Evolutionary conservation across 208 protist species (phyloP).

Genomic region (Vickermania ingenoplastis): DNA sequence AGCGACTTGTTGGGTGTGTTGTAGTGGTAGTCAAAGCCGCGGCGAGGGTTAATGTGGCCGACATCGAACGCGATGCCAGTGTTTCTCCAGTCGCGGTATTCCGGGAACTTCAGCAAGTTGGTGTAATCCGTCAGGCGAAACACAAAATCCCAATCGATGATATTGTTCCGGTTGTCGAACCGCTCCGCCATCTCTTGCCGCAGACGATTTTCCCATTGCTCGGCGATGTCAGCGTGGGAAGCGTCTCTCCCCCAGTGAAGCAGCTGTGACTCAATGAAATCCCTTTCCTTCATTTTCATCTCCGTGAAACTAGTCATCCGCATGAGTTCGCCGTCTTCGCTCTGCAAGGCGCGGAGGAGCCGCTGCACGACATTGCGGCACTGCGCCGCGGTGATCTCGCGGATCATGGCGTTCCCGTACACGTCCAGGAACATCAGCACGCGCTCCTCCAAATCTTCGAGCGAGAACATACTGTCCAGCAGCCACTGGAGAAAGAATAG

Average conservation of each 20-base stretch:
- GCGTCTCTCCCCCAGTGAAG: constrained; percentile 57
- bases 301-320: constrained; percentile 40
- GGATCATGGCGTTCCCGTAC: constrained; percentile 67
- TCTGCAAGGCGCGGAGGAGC: constrained; percentile 31
- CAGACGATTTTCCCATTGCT: constrained; percentile 53
- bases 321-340: constrained; percentile 20
- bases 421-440: constrained; percentile 87
- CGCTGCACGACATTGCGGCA: constrained; percentile 54
- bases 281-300: constrained; percentile 82
- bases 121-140: constrained; percentile 80
- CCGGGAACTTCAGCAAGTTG: constrained; percentile 78
- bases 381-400: constrained; percentile 73
- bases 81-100: constrained; percentile 86
- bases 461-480: constrained; percentile 77
- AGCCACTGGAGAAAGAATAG: constrained; percentile 89
- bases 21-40: constrained; percentile 71
- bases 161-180: constrained; percentile 87
- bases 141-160: constrained; percentile 91
- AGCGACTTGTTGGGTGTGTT: constrained; percentile 79
- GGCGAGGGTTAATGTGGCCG: constrained; percentile 76
- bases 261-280: constrained; percentile 83
- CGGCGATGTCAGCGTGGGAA: constrained; percentile 35
- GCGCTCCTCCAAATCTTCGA: constrained; percentile 83
- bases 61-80: constrained; percentile 81
- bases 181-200: constrained; percentile 87